Base-by-base conservation (phyloP, 1,284 basidiomycete species). In the Puccinia coronata region DNA sequence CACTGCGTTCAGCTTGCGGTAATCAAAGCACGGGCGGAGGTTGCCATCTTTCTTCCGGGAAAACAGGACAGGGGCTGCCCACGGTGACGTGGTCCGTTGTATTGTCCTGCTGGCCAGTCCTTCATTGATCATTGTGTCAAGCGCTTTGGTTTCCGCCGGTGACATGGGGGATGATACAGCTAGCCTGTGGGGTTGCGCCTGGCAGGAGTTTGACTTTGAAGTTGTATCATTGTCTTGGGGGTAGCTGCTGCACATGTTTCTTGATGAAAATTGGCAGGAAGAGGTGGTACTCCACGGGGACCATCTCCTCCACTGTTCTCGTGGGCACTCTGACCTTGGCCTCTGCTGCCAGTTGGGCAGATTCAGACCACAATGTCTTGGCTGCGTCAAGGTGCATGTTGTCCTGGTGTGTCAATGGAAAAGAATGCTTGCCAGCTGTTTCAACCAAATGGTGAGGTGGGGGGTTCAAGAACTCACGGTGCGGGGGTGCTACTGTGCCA, bases 31-130 rank as follows among this genome's bases (percentile, higher is more conserved):
- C 14, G 61, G 61, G 6, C 61, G 25, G 20, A 65, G 16, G 25
- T 65, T 65, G 25, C 61, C 61, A 25, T 65, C 61, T 14, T 65
- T 65, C 61, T 65, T 65, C 1, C 61, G 23, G 4, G 25, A n/a
- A 8, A 65, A 65, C 8, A 65, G 25, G 0, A 65, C 61, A 18
- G 25, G 61, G 3, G 61, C 61, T 23, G 61, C 61, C 61, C 61
- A 65, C 6, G 61, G 61, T 3, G 61, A 65, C 8, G 61, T 65
- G 31, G 61, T 65, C 9, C 61, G 16, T 0, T 28, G 16, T 18
- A 65, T 65, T 1, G 61, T 65, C 18, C 61, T 39, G 39, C 31
- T 65, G 1, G 61, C 16, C 1, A 65, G 61, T 3, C 61, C 61
- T 1, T 31, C 9, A 28, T 65, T 9, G 1, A 65, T 14, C 61